Conservation (phyloP, 441 rosid genomes). For the Caryocar brasiliense region DNA sequence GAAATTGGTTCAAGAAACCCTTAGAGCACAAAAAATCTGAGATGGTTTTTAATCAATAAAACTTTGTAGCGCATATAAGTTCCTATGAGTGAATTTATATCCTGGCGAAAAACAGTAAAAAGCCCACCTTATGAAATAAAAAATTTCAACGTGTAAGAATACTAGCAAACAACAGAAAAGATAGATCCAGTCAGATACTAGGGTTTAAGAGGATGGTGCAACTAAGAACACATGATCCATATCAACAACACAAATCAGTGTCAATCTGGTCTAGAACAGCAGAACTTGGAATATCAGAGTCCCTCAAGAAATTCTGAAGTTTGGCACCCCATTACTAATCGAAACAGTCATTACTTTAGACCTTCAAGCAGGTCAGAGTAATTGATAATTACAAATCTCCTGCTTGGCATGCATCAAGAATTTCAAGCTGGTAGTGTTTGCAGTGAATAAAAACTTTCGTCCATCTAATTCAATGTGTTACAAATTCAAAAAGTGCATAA, state of each 20-base stretch:
- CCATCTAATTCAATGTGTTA: neutral
- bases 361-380: conserved; percentile 5
- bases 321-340: neutral
- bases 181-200: neutral
- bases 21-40: too few relatives aligned
- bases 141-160: neutral
- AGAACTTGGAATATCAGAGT: conserved; percentile 11
- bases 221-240: neutral
- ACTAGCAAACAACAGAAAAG: neutral
- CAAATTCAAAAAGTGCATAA: neutral
- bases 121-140: neutral
- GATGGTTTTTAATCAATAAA: too few relatives aligned
- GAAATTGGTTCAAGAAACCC: too few relatives aligned
- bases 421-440: too few relatives aligned
- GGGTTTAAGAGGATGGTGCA: neutral
- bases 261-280: neutral
- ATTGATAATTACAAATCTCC: too few relatives aligned
- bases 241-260: neutral
- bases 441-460: conserved; percentile 2
- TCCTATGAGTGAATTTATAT: neutral
- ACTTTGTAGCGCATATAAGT: too few relatives aligned
- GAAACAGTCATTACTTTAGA: neutral
- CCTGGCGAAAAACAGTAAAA: neutral
- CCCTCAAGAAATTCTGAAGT: neutral
- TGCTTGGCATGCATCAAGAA: too few relatives aligned